These are phyloP conservation scores for Collybia nuda DNA, from an alignment of 768 basidiomycete genomes.

Conservation along the genomic window DNA sequence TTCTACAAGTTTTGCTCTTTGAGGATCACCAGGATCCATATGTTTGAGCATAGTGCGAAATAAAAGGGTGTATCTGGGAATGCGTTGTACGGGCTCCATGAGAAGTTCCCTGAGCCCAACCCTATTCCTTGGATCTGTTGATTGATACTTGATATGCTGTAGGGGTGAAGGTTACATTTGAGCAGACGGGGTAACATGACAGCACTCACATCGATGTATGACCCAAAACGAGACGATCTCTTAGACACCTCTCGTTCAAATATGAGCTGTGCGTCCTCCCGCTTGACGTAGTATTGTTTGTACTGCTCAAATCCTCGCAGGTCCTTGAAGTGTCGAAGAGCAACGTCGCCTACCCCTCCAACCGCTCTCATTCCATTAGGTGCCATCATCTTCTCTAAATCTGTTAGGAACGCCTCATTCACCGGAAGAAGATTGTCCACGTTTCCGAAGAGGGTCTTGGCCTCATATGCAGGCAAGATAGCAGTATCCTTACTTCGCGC, in stretches of 20 bases:
- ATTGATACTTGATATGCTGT: constrained; percentile 86
- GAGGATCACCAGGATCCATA: constrained; percentile 77
- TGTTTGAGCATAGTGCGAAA: constrained; percentile 92
- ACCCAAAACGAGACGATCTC: constrained; percentile 77
- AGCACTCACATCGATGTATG: constrained; percentile 80
- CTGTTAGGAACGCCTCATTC: constrained; percentile 83
- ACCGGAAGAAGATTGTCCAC: constrained; percentile 85
- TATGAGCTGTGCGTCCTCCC: constrained; percentile 88
- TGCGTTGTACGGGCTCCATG: constrained; percentile 96
- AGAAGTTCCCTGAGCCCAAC: constrained; percentile 88
- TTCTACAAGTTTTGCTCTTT: constrained; percentile 75
- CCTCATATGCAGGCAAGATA: constrained; percentile 88
- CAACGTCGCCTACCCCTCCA: constrained; percentile 80
- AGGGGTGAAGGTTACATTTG: constrained; percentile 6
- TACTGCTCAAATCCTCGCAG: constrained; percentile 87
- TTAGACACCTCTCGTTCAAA: constrained; percentile 83
- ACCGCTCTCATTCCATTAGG: constrained; percentile 56
- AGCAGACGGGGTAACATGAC: constrained; percentile 1
- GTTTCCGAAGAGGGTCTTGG: constrained; percentile 92
- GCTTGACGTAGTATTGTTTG: constrained; percentile 86
- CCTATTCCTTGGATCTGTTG: constrained; percentile 71
- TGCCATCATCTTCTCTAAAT: constrained; percentile 77
- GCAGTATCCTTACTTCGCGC: constrained; percentile 81
- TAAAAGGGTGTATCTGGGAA: constrained; percentile 91
- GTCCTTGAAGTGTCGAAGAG: constrained; percentile 83